A percentile compares a stretch with the other conserved stretches of the same genome.
phyloP scores from a whole-genome alignment of 1,284 basidiomycete genomes.

The Coniferiporia sulphurascens region DNA sequence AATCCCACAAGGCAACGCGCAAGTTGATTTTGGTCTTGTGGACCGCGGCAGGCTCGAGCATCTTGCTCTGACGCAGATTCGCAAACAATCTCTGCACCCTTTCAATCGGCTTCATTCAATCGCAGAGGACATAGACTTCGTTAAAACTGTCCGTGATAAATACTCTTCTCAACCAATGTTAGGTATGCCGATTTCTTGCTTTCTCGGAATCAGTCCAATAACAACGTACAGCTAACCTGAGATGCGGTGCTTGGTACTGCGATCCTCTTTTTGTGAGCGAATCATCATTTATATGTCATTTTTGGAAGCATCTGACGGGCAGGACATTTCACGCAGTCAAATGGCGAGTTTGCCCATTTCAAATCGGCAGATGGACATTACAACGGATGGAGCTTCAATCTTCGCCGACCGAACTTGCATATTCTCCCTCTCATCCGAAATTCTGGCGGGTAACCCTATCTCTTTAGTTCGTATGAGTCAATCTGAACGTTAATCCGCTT shows the following conservation, averaged over 20 bases:
- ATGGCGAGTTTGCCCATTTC: constrained; percentile 71
- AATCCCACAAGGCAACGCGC: not conserved
- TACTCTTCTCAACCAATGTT: constrained; percentile 36
- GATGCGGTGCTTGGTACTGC: constrained; percentile 94
- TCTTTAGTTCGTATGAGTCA: not conserved
- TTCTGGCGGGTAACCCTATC: constrained; percentile 51
- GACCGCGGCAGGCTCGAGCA: constrained; percentile 13
- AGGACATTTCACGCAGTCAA: constrained; percentile 28
- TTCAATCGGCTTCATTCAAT: constrained; percentile 88
- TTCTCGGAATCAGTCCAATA: not conserved
- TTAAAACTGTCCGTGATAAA: constrained; percentile 49
- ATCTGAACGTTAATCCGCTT: not conserved
- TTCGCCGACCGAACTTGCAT: constrained; percentile 83
- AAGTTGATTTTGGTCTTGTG: not conserved
- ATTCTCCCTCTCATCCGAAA: constrained; percentile 58
- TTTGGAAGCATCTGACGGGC: constrained; percentile 7
- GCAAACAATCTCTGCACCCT: constrained; percentile 67
- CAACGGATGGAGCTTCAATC: constrained; percentile 82
- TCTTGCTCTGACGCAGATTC: constrained; percentile 42
- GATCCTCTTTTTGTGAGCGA: constrained; percentile 57
- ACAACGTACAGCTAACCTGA: constrained; percentile 67
- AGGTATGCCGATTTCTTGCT: constrained; percentile 38
- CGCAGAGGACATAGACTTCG: constrained; percentile 69
- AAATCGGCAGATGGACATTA: constrained; percentile 97
- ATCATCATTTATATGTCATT: constrained; percentile 6